Percentiles rank a stretch among this genome's conserved stretches.
Evolutionary conservation across 371 early-diverging fungal genomes (phyloP).

Genomic region (Apophysomyces variabilis): DNA sequence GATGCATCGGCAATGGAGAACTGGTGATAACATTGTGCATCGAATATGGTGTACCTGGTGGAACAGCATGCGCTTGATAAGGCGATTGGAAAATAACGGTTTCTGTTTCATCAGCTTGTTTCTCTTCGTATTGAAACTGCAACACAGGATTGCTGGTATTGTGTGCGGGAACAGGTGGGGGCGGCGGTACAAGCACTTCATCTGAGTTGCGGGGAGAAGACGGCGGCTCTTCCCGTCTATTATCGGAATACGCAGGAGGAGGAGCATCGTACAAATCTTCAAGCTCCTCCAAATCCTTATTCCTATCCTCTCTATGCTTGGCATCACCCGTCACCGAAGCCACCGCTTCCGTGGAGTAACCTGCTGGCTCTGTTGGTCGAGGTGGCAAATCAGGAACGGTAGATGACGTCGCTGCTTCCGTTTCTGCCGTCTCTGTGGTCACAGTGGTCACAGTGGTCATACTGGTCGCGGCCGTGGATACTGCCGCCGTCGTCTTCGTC

Average conservation of each 20-base stretch:
- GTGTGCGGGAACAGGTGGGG: slow-evolving; percentile 17
- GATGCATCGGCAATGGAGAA: slow-evolving; percentile 32
- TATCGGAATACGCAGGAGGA: slow-evolving; percentile 41
- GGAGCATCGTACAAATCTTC: slow-evolving; percentile 46
- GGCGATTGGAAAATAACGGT: slow-evolving; percentile 17
- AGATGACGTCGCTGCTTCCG: slow-evolving; percentile 11
- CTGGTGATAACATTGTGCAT: slow-evolving; percentile 21
- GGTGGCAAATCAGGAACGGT: slow-evolving; percentile 9
- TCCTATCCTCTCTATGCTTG: slow-evolving; percentile 26
- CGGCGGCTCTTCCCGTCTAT: slow-evolving; percentile 11
- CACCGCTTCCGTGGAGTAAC: slow-evolving; percentile 22
- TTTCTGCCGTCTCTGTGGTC: background rate
- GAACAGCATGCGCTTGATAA: slow-evolving; percentile 24
- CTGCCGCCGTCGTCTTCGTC: slow-evolving; percentile 3
- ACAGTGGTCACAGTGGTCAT: background rate
- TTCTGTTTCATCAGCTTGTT: background rate
- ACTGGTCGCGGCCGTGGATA: background rate
- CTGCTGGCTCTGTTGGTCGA: slow-evolving; percentile 15
- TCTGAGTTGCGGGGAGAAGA: slow-evolving; percentile 29
- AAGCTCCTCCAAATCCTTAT: slow-evolving; percentile 27
- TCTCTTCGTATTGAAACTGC: slow-evolving; percentile 6
- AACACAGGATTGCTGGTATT: background rate
- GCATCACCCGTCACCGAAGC: slow-evolving; percentile 33
- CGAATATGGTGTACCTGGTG: slow-evolving; percentile 15
- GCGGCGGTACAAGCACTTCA: slow-evolving; percentile 14